Conservation (phyloP, 2,329 filamentous ascomycete species). For the Colletotrichum sp. region DNA sequence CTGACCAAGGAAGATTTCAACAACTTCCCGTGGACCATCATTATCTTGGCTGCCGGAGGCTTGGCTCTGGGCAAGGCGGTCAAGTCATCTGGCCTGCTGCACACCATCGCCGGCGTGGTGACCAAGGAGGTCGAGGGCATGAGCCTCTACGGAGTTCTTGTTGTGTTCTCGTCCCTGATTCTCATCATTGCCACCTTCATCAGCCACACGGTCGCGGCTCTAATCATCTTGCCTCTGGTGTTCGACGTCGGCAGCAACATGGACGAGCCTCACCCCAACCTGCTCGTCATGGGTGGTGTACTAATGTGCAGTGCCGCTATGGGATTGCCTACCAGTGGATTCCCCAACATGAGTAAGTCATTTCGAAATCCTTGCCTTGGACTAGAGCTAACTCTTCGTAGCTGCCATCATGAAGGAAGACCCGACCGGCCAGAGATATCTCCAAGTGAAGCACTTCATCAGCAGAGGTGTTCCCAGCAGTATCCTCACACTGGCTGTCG, state of each 20-base stretch:
- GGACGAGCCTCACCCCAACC: slow-evolving; percentile 89
- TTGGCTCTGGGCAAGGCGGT: slow-evolving; percentile 93
- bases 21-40: slow-evolving; percentile 99
- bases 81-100: slow-evolving; percentile 87
- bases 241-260: slow-evolving; percentile 84
- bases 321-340: slow-evolving; percentile 93
- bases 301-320: slow-evolving; percentile 98
- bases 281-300: slow-evolving; percentile 93
- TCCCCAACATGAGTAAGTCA: slow-evolving; percentile 96
- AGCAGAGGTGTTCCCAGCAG: slow-evolving; percentile 90
- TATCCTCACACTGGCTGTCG: slow-evolving; percentile 79
- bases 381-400: slow-evolving; percentile 36
- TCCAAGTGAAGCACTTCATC: slow-evolving; percentile 93
- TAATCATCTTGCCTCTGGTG: slow-evolving; percentile 93
- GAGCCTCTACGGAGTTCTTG: slow-evolving; percentile 83
- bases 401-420: slow-evolving; percentile 99
- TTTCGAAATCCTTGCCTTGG: no score
- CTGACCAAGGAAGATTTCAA: slow-evolving; percentile 99
- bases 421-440: slow-evolving; percentile 87
- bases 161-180: slow-evolving; percentile 85
- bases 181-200: slow-evolving; percentile 97
- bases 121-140: slow-evolving; percentile 76
- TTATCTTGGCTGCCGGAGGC: slow-evolving; percentile 94
- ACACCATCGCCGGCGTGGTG: slow-evolving; percentile 83
- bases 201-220: slow-evolving; percentile 92